Conservation (phyloP, 2,329 filamentous ascomycete genomes). For the Acephala macrosclerotiorum region DNA sequence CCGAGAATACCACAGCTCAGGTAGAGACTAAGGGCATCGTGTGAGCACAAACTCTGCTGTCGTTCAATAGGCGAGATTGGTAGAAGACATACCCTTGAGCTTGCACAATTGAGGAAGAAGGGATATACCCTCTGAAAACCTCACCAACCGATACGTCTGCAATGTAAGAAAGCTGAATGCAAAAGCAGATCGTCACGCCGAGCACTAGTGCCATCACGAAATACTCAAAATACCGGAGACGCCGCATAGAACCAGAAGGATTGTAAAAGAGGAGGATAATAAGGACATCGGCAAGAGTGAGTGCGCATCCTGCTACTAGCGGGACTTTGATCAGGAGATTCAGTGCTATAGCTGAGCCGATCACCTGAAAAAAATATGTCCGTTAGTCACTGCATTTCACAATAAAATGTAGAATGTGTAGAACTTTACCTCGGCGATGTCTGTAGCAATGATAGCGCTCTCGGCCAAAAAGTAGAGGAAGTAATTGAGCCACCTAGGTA, state of each 20-base stretch:
- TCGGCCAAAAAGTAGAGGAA: slow-evolving; percentile 61
- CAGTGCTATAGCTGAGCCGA: slow-evolving; percentile 74
- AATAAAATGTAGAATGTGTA: too few species aligned
- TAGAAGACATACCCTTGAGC: slow-evolving; percentile 55
- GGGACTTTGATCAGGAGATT: slow-evolving; percentile 72
- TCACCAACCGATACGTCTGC: slow-evolving; percentile 60
- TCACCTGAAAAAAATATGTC: too few species aligned
- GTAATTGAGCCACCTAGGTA: slow-evolving; percentile 61
- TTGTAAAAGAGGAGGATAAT: slow-evolving; percentile 72
- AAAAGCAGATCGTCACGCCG: slow-evolving; percentile 74
- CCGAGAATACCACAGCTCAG: slow-evolving; percentile 80
- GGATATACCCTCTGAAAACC: slow-evolving; percentile 72
- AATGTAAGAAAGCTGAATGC: slow-evolving; percentile 71
- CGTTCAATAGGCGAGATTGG: background rate
- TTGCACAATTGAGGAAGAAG: slow-evolving; percentile 64
- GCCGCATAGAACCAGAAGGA: slow-evolving; percentile 62
- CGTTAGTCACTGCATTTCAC: too few species aligned
- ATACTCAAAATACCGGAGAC: slow-evolving; percentile 67
- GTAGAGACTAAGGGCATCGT: slow-evolving; percentile 58
- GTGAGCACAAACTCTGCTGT: too few species aligned
- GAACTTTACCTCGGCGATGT: too few species aligned
- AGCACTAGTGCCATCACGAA: slow-evolving; percentile 70
- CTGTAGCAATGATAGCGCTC: slow-evolving; percentile 63
- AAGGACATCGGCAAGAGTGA: slow-evolving; percentile 74
- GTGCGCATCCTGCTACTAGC: slow-evolving; percentile 71